phyloP scores from a whole-genome alignment of 1,284 basidiomycete species.

The Termitomyces sp. region DNA sequence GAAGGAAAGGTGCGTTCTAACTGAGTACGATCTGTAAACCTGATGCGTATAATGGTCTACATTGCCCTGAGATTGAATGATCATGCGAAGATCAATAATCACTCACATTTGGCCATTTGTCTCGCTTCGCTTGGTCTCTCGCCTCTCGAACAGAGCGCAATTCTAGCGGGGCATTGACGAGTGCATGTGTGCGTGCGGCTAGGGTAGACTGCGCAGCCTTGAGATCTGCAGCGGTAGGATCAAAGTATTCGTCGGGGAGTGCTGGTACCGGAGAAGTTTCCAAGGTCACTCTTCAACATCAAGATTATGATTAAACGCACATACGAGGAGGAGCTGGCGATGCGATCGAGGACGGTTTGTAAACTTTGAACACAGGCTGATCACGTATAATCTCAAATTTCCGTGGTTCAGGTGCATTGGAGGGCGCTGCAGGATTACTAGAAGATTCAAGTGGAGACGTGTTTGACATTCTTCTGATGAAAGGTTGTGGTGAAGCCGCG shows the following conservation, averaged over 20 bases:
- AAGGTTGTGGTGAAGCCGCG: not conserved
- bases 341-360: constrained; percentile 34
- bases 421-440: not conserved
- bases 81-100: not conserved
- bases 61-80: constrained; percentile 4
- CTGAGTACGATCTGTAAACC: constrained; percentile 76
- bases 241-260: constrained; percentile 70
- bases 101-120: constrained; percentile 69
- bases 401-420: not conserved
- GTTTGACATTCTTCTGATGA: constrained; percentile 9
- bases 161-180: constrained; percentile 75
- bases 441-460: constrained; percentile 7
- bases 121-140: constrained; percentile 54
- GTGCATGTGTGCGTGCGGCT: constrained; percentile 54
- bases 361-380: constrained; percentile 21
- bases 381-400: constrained; percentile 6
- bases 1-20: constrained; percentile 79
- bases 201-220: constrained; percentile 64
- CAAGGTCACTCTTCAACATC: not conserved
- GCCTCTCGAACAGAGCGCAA: constrained; percentile 66
- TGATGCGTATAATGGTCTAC: constrained; percentile 77
- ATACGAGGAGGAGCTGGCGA: constrained; percentile 20
- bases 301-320: constrained; percentile 12
- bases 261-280: constrained; percentile 15
- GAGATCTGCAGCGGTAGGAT: constrained; percentile 70